phyloP scores from a whole-genome alignment of 2,329 filamentous ascomycete genomes.

The Rachicladosporium sp. region DNA sequence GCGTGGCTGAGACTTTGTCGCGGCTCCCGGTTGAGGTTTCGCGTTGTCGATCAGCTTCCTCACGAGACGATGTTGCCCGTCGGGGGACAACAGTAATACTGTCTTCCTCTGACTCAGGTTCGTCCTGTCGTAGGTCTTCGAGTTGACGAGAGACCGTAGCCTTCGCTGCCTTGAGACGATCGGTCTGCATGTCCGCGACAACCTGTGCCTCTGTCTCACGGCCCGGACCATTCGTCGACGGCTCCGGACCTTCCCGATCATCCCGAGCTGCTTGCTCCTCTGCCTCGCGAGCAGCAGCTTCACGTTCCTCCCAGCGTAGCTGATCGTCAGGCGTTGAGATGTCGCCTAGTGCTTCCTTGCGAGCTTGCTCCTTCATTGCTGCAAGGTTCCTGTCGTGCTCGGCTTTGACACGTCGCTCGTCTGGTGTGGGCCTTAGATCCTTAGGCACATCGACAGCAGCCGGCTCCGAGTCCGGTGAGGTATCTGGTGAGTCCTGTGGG shows the following conservation, averaged over 20 bases:
- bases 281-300: conserved; percentile 20
- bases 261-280: conserved; percentile 32
- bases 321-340: conserved; percentile 46
- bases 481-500: conserved; percentile 34
- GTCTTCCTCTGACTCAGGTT: conserved; percentile 10
- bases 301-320: conserved; percentile 38
- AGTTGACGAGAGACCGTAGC: neutral
- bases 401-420: conserved; percentile 35
- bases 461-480: conserved; percentile 21
- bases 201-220: neutral
- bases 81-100: conserved; percentile 14
- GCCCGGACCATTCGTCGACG: neutral
- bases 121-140: neutral
- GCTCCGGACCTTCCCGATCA: conserved; percentile 16
- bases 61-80: no score
- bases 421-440: conserved; percentile 23
- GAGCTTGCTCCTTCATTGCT: conserved; percentile 36
- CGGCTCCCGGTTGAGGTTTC: no score
- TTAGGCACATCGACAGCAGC: conserved; percentile 16
- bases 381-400: conserved; percentile 41
- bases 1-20: no score
- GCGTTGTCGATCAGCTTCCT: no score
- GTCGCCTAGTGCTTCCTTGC: conserved; percentile 29
- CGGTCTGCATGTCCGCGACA: no score
- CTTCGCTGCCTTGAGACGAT: no score